Evolutionary conservation across 2,329 filamentous ascomycete genomes (phyloP), one percentile per base, ranked within the genome.

Genomic region (Furcasterigmium furcatum): DNA sequence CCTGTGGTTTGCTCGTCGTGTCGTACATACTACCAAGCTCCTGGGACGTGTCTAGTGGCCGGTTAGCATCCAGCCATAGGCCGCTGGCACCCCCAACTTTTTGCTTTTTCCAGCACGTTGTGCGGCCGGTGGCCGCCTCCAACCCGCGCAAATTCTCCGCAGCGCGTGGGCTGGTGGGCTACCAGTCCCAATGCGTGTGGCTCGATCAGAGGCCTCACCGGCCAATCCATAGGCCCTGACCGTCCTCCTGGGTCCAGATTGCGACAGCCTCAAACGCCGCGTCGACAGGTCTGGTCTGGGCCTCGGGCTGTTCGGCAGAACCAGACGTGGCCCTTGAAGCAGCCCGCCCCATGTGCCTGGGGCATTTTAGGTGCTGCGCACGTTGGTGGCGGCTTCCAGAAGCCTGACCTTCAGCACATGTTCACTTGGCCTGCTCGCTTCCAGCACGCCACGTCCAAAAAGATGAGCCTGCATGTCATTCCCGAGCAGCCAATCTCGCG

Each of bases 141-240:
- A 16, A 34, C 40, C 40, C 40, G 22, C 40, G 29, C 40, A 42
- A 42, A 42, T 42, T 42, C 29, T 22, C 40, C 40, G 40, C 4
- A 16, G 16, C 34, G 34, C 18, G n/a, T 14, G n/a, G 9, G 12
- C 18, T 18, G n/a, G 34, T 36, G 30, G 30, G 30, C 13, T 32
- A 16, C 30, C 18, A 13, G 30, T 32, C 18, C 30, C 30, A 32
- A 16, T 7, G 30, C 14, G 14, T 32, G 30, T 32, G 30, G 30
- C 30, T 16, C 30, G 30, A 32, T 32, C 30, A 32, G 30, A 32
- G 14, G 14, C 14, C 14, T 16, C 30, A 32, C 5, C 30, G 30
- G 16, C 30, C 30, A 16, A 32, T 32, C 30, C 30, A 32, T 13
- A 16, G 30, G 16, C 30, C 18, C 18, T 30, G 27, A 12, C 27